phyloP scores from a whole-genome alignment of 306 rosid genomes.

The barrel medic (Medicago truncatula) region MtrunA17r5.0-ANR NC_053048.1:33493501-33494000 shows the following conservation, averaged over 20 bases:
- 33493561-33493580: conserved; percentile 1
- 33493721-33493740: conserved; percentile 30
- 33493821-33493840: conserved; percentile 25
- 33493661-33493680: conserved; percentile 31
- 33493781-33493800: conserved; percentile 28
- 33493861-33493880: conserved; percentile 31
- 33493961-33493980: conserved; percentile 52
- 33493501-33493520: conserved; percentile 35
- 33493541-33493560: background rate
- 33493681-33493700: conserved; percentile 48
- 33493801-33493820: conserved; percentile 37
- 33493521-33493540: conserved; percentile 14
- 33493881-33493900: conserved; percentile 35
- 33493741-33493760: conserved; percentile 36
- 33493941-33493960: conserved; percentile 25
- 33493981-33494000: conserved; percentile 39
- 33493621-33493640: conserved; percentile 16
- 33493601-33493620: conserved; percentile 43
- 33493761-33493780: conserved; percentile 18
- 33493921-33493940: conserved; percentile 16
- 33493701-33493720: conserved; percentile 33
- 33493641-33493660: conserved; percentile 35
- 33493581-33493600: conserved; percentile 29
- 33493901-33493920: background rate
- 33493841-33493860: conserved; percentile 36